Evolutionary conservation across 495 filamentous ascomycete genomes (phyloP).

Genomic region (Xylaria cubensis): DNA sequence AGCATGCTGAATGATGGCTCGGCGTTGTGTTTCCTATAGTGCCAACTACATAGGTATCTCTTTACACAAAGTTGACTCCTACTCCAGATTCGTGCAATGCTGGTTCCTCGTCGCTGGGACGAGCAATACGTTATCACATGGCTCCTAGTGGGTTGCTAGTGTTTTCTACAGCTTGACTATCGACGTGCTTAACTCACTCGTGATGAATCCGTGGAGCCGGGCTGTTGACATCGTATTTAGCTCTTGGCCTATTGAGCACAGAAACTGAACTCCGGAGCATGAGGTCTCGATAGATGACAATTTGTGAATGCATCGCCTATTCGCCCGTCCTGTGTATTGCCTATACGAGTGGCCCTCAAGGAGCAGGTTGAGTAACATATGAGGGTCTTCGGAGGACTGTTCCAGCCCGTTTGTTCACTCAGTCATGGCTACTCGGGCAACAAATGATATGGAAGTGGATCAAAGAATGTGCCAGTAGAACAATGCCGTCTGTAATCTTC

Average conservation of each 20-base stretch:
- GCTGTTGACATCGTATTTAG: neutral
- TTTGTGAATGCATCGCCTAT: constrained; percentile 21
- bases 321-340: constrained; percentile 15
- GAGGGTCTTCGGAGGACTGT: constrained; percentile 11
- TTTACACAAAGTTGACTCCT: neutral
- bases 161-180: neutral
- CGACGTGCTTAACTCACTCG: neutral
- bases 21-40: constrained; percentile 14
- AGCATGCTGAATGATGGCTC: neutral
- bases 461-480: constrained; percentile 21
- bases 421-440: constrained; percentile 12
- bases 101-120: neutral
- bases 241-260: constrained; percentile 1
- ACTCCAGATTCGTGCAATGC: neutral
- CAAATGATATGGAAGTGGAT: constrained; percentile 25
- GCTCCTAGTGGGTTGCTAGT: constrained; percentile 11
- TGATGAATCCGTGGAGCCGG: neutral
- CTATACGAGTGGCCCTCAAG: constrained; percentile 14
- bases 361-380: constrained; percentile 13
- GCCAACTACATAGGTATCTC: constrained; percentile 9
- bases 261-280: constrained; percentile 1
- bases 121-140: constrained; percentile 15
- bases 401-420: constrained; percentile 15
- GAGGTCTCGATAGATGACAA: constrained; percentile 20
- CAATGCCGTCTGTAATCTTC: constrained; percentile 16